A percentile compares a stretch with the other conserved stretches of the same genome.
Conservation (phyloP, 73 alveolate species). For the Urostyla sp. region DNA sequence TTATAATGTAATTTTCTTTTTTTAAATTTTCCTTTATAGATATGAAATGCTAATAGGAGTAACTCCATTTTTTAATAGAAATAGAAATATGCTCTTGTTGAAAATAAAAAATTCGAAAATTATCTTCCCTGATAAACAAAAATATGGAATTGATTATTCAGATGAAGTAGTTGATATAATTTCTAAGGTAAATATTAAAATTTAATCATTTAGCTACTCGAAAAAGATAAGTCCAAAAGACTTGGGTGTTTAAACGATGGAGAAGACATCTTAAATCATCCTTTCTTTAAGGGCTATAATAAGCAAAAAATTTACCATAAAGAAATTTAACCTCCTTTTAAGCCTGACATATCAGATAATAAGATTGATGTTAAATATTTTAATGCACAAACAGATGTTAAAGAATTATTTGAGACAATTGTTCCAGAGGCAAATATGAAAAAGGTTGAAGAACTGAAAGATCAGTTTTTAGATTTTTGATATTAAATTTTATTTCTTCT, state of each 20-base stretch:
- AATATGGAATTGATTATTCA: constrained; percentile 59
- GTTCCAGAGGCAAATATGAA: constrained; percentile 53
- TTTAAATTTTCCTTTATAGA: background rate
- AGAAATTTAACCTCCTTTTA: constrained; percentile 35
- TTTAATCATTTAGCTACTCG: constrained; percentile 14
- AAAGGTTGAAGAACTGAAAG: constrained; percentile 50
- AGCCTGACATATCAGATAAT: constrained; percentile 18
- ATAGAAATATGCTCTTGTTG: constrained; percentile 77
- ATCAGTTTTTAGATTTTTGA: constrained; percentile 47
- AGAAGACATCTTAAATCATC: constrained; percentile 45
- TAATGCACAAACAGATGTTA: constrained; percentile 56
- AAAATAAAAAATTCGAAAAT: constrained; percentile 61
- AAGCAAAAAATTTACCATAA: background rate
- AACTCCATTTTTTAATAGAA: constrained; percentile 95
- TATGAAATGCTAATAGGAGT: constrained; percentile 96
- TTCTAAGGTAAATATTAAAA: background rate
- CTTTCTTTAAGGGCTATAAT: constrained; percentile 33
- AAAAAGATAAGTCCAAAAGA: constrained; percentile 60
- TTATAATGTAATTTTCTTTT: constrained; percentile 36
- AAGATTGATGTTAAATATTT: constrained; percentile 40
- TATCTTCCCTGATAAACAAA: constrained; percentile 70
- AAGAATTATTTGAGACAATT: constrained; percentile 57
- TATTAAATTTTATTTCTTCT: too few relatives aligned
- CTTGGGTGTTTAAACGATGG: constrained; percentile 30
- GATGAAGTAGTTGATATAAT: constrained; percentile 53